Conservation (phyloP, 2,329 filamentous ascomycete species). For the Setomelanomma holmii region DNA sequence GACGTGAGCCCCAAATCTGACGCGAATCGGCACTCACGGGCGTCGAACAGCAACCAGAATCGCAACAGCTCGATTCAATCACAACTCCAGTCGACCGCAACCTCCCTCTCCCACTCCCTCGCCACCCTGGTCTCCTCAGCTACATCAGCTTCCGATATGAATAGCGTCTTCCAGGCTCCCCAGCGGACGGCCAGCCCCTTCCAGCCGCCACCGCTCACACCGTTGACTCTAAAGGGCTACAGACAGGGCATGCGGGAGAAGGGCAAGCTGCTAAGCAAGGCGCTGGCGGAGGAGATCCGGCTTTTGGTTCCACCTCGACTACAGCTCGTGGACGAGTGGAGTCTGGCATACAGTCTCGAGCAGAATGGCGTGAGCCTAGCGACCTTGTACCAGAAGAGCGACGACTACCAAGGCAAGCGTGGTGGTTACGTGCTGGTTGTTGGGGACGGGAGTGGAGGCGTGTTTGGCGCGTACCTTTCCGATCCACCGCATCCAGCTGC, state of each 20-base stretch:
- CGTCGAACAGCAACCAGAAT: conserved; percentile 12
- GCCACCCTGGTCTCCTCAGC: conserved; percentile 46
- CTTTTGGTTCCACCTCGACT: conserved; percentile 85
- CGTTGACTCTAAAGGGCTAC: conserved; percentile 74
- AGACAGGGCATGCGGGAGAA: conserved; percentile 64
- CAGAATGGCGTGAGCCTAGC: conserved; percentile 87
- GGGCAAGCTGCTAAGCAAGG: conserved; percentile 71
- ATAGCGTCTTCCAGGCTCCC: conserved; percentile 66
- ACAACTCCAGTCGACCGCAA: conserved; percentile 30
- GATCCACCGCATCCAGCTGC: conserved; percentile 81
- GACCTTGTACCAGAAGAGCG: conserved; percentile 84
- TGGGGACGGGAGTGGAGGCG: conserved; percentile 75
- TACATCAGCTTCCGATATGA: conserved; percentile 51
- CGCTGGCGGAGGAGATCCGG: conserved; percentile 90
- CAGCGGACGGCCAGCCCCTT: conserved; percentile 76
- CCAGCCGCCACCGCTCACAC: conserved; percentile 86
- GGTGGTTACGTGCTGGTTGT: conserved; percentile 92
- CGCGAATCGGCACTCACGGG: conserved; percentile 10
- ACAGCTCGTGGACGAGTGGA: conserved; percentile 88
- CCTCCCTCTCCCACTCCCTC: conserved; percentile 37
- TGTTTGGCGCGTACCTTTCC: conserved; percentile 94
- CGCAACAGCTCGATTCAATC: conserved; percentile 17
- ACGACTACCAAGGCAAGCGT: conserved; percentile 69
- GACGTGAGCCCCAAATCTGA: conserved; percentile 43
- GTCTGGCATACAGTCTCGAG: conserved; percentile 85